Evolutionary conservation across 2,329 filamentous ascomycete genomes (phyloP).

Genomic region (Alternaria sp.): DNA sequence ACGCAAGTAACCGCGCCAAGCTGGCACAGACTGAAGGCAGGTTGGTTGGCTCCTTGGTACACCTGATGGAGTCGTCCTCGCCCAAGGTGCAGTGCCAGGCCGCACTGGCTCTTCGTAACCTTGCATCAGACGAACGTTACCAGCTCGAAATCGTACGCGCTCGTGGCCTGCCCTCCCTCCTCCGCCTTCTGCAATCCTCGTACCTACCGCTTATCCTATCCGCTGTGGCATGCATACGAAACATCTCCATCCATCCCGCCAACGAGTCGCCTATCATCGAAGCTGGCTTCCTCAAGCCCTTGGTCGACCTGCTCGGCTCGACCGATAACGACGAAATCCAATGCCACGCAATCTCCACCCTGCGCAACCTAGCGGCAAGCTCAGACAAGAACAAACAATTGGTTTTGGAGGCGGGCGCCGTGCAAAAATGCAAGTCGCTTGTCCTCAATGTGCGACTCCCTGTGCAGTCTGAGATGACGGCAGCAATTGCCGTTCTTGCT

Average conservation of each 20-base stretch:
- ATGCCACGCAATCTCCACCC: slow-evolving; percentile 96
- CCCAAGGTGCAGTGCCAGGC: slow-evolving; percentile 96
- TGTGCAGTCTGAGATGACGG: slow-evolving; percentile 99
- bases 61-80: slow-evolving; percentile 96
- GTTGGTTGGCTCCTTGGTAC: slow-evolving; percentile 90
- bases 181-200: slow-evolving; percentile 90
- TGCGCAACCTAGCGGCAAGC: slow-evolving; percentile 93
- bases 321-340: slow-evolving; percentile 99
- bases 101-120: slow-evolving; percentile 88
- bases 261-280: slow-evolving; percentile 99
- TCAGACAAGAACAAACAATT: slow-evolving; percentile 98
- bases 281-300: slow-evolving; percentile 89
- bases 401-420: slow-evolving; percentile 94
- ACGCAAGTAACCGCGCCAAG: slow-evolving; percentile 87
- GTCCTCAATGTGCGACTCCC: slow-evolving; percentile 91
- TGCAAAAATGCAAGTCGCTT: slow-evolving; percentile 98
- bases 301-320: slow-evolving; percentile 92
- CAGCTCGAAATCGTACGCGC: slow-evolving; percentile 96
- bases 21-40: slow-evolving; percentile 89
- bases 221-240: slow-evolving; percentile 96
- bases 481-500: slow-evolving; percentile 95
- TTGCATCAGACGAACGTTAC: slow-evolving; percentile 98
- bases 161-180: slow-evolving; percentile 81
- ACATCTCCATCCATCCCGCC: slow-evolving; percentile 96
- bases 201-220: slow-evolving; percentile 96